Conservation (phyloP, 176 grass and related monocot species). For the bread wheat (Triticum aestivum) region DNA sequence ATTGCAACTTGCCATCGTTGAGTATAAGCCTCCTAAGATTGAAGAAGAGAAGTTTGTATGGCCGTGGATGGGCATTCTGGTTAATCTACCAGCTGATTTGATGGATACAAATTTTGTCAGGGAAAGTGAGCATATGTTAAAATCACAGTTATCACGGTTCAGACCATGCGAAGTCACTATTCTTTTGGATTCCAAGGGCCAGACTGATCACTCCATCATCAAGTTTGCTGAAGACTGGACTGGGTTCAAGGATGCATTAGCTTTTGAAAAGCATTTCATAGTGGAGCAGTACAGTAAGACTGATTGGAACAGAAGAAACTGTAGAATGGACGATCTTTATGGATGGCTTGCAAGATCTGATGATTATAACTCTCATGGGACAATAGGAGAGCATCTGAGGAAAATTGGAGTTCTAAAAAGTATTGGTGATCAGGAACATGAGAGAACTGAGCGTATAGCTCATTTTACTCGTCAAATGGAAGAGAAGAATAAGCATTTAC, state of each 20-base stretch:
- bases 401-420: conserved; percentile 52
- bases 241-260: conserved; percentile 49
- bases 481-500: conserved; percentile 34
- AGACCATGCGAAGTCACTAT: conserved; percentile 39
- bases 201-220: conserved; percentile 38
- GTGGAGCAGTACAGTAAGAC: conserved; percentile 27
- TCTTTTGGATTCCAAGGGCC: conserved; percentile 30
- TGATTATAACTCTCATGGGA: conserved; percentile 43
- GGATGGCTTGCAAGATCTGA: conserved; percentile 54
- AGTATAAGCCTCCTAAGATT: conserved; percentile 23
- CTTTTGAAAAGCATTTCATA: conserved; percentile 58
- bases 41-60: conserved; percentile 54
- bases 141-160: conserved; percentile 54
- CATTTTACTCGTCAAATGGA: conserved; percentile 39
- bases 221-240: conserved; percentile 53
- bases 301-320: conserved; percentile 46
- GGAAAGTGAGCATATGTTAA: conserved; percentile 46
- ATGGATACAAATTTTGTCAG: conserved; percentile 1
- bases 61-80: conserved; percentile 67
- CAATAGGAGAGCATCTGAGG: conserved; percentile 48
- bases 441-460: conserved; percentile 39
- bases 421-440: conserved; percentile 39
- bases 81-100: conserved; percentile 41
- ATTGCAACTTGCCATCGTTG: conserved; percentile 12
- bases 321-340: conserved; percentile 45